phyloP scores from a whole-genome alignment of 441 rosid species.

The Eruca vesicaria region DNA sequence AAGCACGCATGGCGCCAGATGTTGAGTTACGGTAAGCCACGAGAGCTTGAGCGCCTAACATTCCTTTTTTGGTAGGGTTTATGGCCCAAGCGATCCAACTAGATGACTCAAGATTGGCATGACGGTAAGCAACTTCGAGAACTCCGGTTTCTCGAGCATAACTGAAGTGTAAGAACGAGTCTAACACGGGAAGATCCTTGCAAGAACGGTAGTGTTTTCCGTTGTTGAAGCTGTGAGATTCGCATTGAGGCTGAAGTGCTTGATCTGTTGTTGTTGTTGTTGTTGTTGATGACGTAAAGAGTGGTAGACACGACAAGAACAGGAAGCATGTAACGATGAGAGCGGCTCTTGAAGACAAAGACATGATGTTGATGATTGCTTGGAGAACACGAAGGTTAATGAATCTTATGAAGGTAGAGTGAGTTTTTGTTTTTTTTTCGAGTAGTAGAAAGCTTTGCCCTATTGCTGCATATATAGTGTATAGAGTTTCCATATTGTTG shows the following conservation, averaged over 20 bases:
- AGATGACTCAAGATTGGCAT: neutral
- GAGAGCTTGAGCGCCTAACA: neutral
- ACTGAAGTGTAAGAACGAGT: neutral
- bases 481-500: neutral
- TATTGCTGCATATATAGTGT: neutral
- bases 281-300: neutral
- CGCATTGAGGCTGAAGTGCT: neutral
- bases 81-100: neutral
- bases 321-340: neutral
- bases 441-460: neutral
- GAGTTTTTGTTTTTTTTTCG: neutral
- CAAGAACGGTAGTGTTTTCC: slow-evolving; percentile 25
- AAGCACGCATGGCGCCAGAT: neutral
- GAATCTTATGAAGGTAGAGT: neutral
- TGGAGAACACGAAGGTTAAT: neutral
- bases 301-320: neutral
- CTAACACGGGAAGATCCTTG: slow-evolving; percentile 19
- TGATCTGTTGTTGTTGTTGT: neutral
- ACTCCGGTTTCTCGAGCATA: slow-evolving; percentile 38
- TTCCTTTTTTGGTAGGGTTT: neutral
- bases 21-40: neutral
- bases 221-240: neutral
- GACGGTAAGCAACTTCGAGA: slow-evolving; percentile 34
- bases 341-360: neutral
- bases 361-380: neutral